Evolutionary conservation across 495 filamentous ascomycete genomes (phyloP).

Genomic region (Penicillium turbatum): DNA sequence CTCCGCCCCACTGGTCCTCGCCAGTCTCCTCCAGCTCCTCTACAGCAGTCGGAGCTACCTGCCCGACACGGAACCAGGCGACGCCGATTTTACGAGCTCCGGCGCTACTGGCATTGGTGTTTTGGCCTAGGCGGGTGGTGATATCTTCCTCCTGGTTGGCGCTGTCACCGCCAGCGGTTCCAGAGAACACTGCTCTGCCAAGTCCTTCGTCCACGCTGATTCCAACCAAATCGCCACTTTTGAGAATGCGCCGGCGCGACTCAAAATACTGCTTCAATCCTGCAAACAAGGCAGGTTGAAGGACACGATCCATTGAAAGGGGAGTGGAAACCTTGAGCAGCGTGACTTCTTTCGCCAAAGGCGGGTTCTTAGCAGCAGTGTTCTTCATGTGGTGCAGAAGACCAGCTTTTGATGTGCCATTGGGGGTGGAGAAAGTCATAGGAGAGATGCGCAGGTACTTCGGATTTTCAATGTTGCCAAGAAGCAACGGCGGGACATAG

Average conservation of each 20-base stretch:
- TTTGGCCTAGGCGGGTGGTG: conserved; percentile 44
- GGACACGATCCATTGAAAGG: conserved; percentile 72
- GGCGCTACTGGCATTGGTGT: conserved; percentile 19
- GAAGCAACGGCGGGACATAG: conserved; percentile 78
- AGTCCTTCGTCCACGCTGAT: conserved; percentile 81
- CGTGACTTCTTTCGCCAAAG: conserved; percentile 84
- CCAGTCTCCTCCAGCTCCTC: conserved; percentile 56
- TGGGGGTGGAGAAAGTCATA: conserved; percentile 46
- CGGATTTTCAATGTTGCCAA: conserved; percentile 74
- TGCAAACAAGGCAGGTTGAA: conserved; percentile 78
- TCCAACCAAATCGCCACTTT: conserved; percentile 79
- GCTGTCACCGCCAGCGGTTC: conserved; percentile 50
- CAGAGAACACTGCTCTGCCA: conserved; percentile 68
- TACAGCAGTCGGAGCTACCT: conserved; percentile 54
- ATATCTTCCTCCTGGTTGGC: conserved; percentile 61
- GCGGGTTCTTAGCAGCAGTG: conserved; percentile 59
- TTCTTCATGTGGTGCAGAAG: conserved; percentile 44
- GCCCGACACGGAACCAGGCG: conserved; percentile 85
- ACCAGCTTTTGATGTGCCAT: conserved; percentile 30
- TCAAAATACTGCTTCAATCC: conserved; percentile 86
- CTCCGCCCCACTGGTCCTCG: conserved; percentile 74
- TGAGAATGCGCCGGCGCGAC: conserved; percentile 68
- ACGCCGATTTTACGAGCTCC: conserved; percentile 52
- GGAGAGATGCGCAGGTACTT: conserved; percentile 69
- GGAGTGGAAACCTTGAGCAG: conserved; percentile 88